Conservation (phyloP, 257 asterid species). For the Ligustrum vulgare region DNA sequence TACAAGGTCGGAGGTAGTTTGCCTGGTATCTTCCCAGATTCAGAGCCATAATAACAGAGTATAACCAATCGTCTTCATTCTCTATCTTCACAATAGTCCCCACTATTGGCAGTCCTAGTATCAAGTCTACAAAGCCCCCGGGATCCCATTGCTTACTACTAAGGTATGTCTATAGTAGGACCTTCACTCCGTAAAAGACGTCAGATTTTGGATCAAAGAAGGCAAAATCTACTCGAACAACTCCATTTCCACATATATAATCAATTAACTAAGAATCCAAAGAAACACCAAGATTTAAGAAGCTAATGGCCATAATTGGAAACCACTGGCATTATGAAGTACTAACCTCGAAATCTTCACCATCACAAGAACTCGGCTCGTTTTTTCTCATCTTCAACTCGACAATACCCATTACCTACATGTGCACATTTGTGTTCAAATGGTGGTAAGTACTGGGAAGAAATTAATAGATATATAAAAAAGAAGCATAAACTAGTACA, state of each 20-base stretch:
- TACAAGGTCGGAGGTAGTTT: constrained; percentile 27
- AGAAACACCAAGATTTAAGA: not conserved
- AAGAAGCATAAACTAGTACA: constrained; percentile 17
- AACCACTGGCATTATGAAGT: constrained; percentile 12
- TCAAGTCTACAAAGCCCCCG: constrained; percentile 79
- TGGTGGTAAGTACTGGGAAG: not conserved
- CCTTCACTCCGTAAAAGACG: constrained; percentile 89
- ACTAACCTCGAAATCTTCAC: constrained; percentile 67
- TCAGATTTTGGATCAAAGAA: constrained; percentile 88
- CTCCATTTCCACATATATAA: constrained; percentile 49
- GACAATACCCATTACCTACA: constrained; percentile 40
- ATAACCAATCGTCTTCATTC: constrained; percentile 74
- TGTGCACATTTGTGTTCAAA: constrained; percentile 17
- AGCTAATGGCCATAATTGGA: constrained; percentile 1
- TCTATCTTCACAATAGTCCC: constrained; percentile 86
- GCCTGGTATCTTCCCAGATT: constrained; percentile 80
- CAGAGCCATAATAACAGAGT: constrained; percentile 66
- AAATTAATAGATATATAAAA: not conserved
- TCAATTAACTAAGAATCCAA: constrained; percentile 13
- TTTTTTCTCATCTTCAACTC: constrained; percentile 18
- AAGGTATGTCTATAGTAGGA: constrained; percentile 71
- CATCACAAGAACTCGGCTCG: constrained; percentile 57
- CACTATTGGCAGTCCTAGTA: constrained; percentile 81
- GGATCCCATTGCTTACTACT: constrained; percentile 80
- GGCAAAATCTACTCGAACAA: constrained; percentile 84